A percentile compares a stretch with the other conserved stretches of the same genome.
Evolutionary conservation across 441 rosid species (phyloP).

Genomic region (Croton laevigatus): DNA sequence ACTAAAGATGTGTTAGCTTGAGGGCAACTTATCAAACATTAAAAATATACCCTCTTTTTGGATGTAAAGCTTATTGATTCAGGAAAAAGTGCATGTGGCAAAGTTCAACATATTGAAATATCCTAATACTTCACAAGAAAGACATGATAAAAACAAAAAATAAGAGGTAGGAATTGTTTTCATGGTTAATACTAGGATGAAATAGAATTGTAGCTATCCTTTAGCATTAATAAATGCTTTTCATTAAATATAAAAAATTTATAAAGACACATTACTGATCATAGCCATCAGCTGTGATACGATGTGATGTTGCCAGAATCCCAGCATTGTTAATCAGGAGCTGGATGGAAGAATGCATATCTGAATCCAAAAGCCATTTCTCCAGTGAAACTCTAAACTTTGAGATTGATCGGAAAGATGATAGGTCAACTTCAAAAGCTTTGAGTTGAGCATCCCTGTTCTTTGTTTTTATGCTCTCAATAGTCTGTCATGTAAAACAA

Average conservation of each 20-base stretch:
- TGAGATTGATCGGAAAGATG: slow-evolving; percentile 64
- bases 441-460: slow-evolving; percentile 52
- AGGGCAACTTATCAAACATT: neutral
- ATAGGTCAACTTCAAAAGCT: slow-evolving; percentile 72
- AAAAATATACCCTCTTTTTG: neutral
- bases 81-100: neutral
- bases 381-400: slow-evolving; percentile 60
- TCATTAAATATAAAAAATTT: neutral
- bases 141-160: neutral
- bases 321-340: slow-evolving; percentile 91
- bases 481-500: slow-evolving; percentile 40
- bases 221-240: neutral
- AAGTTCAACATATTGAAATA: neutral
- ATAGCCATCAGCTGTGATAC: slow-evolving; percentile 69
- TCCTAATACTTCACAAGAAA: neutral
- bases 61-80: neutral
- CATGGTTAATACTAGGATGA: neutral
- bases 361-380: slow-evolving; percentile 69
- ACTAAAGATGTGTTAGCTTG: neutral
- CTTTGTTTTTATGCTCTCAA: slow-evolving; percentile 43
- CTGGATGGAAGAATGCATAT: slow-evolving; percentile 75
- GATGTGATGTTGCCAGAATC: slow-evolving; percentile 65
- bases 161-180: neutral
- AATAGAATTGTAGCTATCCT: neutral
- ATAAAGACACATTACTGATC: slow-evolving; percentile 57